Evolutionary conservation across 768 basidiomycete genomes (phyloP), one percentile per base, ranked within the genome.

Genomic region (Pilatotrama ljubarskyi): DNA sequence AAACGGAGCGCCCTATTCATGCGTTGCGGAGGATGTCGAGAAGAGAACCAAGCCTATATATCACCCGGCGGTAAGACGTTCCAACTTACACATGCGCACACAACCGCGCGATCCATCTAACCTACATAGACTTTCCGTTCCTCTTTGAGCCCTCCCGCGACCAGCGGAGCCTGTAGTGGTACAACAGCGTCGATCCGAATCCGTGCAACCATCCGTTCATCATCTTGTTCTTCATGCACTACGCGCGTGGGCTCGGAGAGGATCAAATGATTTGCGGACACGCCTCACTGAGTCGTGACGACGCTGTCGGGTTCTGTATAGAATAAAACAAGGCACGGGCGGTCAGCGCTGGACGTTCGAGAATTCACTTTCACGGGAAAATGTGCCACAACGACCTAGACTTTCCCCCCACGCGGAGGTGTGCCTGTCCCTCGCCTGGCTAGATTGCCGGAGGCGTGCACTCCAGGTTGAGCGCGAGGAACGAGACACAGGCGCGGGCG

Each of bases 291-390:
- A n/a, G 68, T 79, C 35, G 74, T 78, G 22, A 82, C 79, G 40
- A 66, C 51, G 38, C 71, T 56, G 68, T 82, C 80, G 18, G 73
- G 76, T 67, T 82, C 81, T 82, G 62, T 11, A 48, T 4, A 32
- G 29, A 49, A 51, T 7, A n/a, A 17, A 57, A 49, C 38, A 47
- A 42, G 55, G 22, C 40, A 18, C 24, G 43, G 57, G 59, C 60
- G 51, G 22, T 64, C 62, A 64, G 53, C 58, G 55, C 51, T 25
- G 25, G 43, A 22, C 32, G 29, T 10, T 43, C 41, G 20, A 18
- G 29, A 37, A 38, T 38, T 57, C n/a, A 18, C 26, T 32, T 10
- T 32, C 29, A 32, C 20, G 50, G 17, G 44, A 17, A 32, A 10
- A 10, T n/a, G 20, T 38, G 44, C 26, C 55, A 50, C 47, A 47